These are phyloP conservation scores for Termitomyces sp. DNA, from an alignment of 768 basidiomycete species.

Conservation along the genomic window DNA sequence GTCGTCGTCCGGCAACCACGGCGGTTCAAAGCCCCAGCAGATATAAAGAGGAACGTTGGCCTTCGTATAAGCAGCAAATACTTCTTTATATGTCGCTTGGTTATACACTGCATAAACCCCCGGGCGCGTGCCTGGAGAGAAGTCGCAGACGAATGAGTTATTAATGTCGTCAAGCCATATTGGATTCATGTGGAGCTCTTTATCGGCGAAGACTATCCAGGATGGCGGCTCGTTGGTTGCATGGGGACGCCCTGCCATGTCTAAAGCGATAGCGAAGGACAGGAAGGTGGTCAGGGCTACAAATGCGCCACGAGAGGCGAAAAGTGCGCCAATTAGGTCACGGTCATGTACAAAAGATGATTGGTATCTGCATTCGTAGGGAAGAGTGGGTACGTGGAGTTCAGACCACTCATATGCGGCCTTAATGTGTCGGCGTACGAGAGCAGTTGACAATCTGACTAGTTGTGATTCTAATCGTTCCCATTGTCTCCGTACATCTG, in stretches of 20 bases:
- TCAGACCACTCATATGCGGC: not conserved
- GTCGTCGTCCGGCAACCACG: not conserved
- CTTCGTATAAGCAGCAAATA: not conserved
- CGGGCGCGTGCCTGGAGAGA: not conserved
- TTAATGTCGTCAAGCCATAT: not conserved
- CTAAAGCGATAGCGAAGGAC: slow-evolving; percentile 3
- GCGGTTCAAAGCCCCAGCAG: not conserved
- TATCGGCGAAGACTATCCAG: not conserved
- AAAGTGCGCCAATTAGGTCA: not conserved
- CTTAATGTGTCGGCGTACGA: not conserved
- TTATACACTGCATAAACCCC: not conserved
- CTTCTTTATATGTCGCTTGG: not conserved
- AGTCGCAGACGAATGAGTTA: not conserved
- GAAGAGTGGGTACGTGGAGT: not conserved
- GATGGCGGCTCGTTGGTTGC: not conserved
- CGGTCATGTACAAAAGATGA: not conserved
- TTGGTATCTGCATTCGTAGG: not conserved
- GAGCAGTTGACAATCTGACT: not conserved
- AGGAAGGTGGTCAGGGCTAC: not conserved
- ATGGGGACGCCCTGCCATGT: not conserved
- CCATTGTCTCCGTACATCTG: not conserved
- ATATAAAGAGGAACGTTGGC: not conserved
- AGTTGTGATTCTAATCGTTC: not conserved
- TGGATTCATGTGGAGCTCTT: not conserved
- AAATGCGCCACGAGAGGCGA: not conserved